Evolutionary conservation across 176 grass and related monocot species (phyloP).

Genomic region (barley (Hordeum vulgare)): DNA sequence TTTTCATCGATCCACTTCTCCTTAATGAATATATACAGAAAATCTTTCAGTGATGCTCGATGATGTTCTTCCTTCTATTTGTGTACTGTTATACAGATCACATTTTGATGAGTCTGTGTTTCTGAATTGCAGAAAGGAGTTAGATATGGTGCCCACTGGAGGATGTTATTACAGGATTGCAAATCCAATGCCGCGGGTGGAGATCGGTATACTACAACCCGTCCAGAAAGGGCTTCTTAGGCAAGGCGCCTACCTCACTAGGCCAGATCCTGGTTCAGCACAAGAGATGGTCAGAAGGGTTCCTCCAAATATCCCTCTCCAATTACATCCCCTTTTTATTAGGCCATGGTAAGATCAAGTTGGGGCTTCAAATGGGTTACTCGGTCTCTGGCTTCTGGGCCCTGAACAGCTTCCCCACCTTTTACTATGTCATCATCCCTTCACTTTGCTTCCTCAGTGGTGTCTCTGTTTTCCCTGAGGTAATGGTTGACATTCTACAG

Average conservation of each 20-base stretch:
- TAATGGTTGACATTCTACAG: neutral
- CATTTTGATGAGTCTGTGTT: neutral
- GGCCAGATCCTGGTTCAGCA: slow-evolving; percentile 62
- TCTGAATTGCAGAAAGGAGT: slow-evolving; percentile 63
- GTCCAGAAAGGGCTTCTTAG: slow-evolving; percentile 43
- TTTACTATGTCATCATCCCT: slow-evolving; percentile 58
- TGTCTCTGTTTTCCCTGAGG: slow-evolving; percentile 64
- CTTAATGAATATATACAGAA: too few relatives aligned
- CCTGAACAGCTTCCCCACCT: slow-evolving; percentile 49
- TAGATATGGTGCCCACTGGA: slow-evolving; percentile 73
- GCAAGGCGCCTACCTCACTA: slow-evolving; percentile 52
- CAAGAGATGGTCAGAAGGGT: slow-evolving; percentile 83
- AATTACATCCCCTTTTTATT: too few relatives aligned
- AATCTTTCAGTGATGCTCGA: too few relatives aligned
- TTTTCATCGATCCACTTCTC: too few relatives aligned
- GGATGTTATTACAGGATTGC: slow-evolving; percentile 68
- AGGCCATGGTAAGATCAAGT: slow-evolving; percentile 44
- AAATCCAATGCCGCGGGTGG: slow-evolving; percentile 77
- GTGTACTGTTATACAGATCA: too few relatives aligned
- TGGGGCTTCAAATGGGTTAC: slow-evolving; percentile 75
- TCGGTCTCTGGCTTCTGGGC: slow-evolving; percentile 54
- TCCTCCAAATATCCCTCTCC: too few relatives aligned
- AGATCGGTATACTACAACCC: slow-evolving; percentile 57
- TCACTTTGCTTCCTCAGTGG: slow-evolving; percentile 65
- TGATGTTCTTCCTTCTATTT: too few relatives aligned